These are phyloP conservation scores for Catharanthus roseus DNA, from an alignment of 257 asterid genomes.

Conservation along the genomic window DNA sequence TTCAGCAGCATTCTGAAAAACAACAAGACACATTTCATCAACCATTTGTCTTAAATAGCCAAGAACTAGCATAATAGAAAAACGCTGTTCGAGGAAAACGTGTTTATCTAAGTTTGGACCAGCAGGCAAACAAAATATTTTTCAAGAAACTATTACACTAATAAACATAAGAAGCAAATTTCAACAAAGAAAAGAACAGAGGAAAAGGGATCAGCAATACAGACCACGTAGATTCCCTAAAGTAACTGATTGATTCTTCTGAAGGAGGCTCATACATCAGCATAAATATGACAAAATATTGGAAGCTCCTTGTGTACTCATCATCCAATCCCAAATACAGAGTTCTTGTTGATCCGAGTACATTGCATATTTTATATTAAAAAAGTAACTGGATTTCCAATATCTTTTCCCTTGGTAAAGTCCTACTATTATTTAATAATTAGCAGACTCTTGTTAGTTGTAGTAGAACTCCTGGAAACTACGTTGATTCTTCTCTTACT, in stretches of 20 bases:
- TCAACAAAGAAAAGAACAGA: background rate
- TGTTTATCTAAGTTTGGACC: background rate
- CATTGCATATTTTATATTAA: no score
- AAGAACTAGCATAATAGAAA: background rate
- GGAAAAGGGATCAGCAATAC: background rate
- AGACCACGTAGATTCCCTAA: background rate
- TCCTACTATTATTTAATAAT: no score
- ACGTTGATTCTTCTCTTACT: no score
- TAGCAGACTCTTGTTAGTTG: no score
- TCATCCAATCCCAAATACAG: no score
- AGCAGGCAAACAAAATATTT: background rate
- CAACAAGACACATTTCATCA: conserved; percentile 6
- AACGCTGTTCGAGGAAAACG: background rate
- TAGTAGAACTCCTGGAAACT: no score
- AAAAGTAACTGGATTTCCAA: no score
- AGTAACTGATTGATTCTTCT: background rate
- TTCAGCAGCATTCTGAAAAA: conserved; percentile 61
- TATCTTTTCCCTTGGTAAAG: no score
- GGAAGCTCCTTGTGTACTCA: background rate
- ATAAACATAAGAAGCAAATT: background rate
- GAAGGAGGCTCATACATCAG: background rate
- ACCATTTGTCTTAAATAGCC: background rate
- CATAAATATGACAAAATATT: background rate
- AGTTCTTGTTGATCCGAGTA: no score
- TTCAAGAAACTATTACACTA: background rate